Percentiles rank a stretch among this genome's conserved stretches.
Conservation (phyloP, 345 rosid genomes). For the Eucalyptus pumila region DNA sequence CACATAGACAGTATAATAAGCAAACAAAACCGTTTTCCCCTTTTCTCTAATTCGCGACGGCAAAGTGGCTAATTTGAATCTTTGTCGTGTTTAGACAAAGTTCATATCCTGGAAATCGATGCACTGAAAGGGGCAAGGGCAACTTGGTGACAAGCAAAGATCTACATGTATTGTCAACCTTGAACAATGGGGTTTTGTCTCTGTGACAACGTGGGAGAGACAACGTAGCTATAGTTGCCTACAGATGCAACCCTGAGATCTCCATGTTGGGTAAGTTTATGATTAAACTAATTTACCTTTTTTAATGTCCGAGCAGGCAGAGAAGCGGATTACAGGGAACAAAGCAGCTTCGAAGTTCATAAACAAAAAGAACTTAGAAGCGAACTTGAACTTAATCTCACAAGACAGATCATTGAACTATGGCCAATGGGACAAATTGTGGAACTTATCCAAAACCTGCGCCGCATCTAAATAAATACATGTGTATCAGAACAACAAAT, state of each 20-base stretch:
- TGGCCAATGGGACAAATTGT: neutral
- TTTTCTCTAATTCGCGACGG: neutral
- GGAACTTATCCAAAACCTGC: neutral
- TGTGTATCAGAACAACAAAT: neutral
- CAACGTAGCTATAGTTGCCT: neutral
- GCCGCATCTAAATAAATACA: neutral
- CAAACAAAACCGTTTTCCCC: neutral
- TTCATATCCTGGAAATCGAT: neutral
- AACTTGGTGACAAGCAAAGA: neutral
- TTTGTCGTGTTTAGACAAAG: neutral
- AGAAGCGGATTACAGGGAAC: slow-evolving; percentile 16
- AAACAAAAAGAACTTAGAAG: slow-evolving; percentile 6
- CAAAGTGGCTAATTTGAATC: neutral
- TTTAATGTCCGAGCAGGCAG: slow-evolving; percentile 1
- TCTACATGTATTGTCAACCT: neutral
- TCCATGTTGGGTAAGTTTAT: neutral
- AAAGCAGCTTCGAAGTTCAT: slow-evolving; percentile 16
- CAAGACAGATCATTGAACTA: neutral
- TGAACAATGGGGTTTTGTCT: neutral
- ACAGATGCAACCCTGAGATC: neutral
- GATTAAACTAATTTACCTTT: neutral
- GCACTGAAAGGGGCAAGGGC: neutral
- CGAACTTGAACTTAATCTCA: neutral
- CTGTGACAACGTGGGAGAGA: neutral
- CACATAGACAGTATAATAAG: neutral